Evolutionary conservation across 2,329 filamentous ascomycete species (phyloP), one percentile per base, ranked within the genome.

Genomic region (Shiraia bambusicola): DNA sequence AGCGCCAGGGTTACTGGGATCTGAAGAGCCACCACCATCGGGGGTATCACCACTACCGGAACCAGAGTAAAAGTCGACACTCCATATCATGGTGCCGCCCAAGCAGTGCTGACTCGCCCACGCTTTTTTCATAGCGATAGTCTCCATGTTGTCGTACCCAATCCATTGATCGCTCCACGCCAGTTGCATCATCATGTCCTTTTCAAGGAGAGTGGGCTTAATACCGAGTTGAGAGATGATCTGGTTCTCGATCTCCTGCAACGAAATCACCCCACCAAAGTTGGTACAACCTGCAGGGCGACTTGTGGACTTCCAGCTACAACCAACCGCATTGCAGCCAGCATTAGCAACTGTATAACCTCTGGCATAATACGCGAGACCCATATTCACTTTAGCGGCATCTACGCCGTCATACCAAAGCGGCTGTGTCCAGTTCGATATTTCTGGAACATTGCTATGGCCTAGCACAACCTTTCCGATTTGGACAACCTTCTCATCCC

Each of bases 391-490:
- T 37, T 76, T 72, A 0, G 42, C 32, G 0, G 75, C 65, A 3
- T 64, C 49, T 1, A 79, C 52, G 15, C 67, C 51, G 26, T 69
- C 70, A 13, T 73, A 63, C 73, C 75, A 77, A 3, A 78, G 51
- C 0, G 78, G 69, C 9, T 74, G 65, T 0, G 72, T 22, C 0
- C 58, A 59, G 0, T 54, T 36, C 3, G 69, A 51, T 16, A 76
- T 76, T 51, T 77, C 72, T 1, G 70, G 73, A 0, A 77, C 46
- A 45, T 77, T 72, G 1, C 74, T 72, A 35, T 77, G 73, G 0
- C 34, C 31, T 6, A 42, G 42, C 7, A 49, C 46, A 2, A 27
- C 34, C 3, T 38, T 42, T 2, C 42, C 44, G 0, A 72, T 34
- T 1, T 52, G 55, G 1, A 63, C 45, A 1, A 65, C 54, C 10